Evolutionary conservation across 768 basidiomycete genomes (phyloP), one percentile per base, ranked within the genome.

Genomic region (Russula ochroleuca): DNA sequence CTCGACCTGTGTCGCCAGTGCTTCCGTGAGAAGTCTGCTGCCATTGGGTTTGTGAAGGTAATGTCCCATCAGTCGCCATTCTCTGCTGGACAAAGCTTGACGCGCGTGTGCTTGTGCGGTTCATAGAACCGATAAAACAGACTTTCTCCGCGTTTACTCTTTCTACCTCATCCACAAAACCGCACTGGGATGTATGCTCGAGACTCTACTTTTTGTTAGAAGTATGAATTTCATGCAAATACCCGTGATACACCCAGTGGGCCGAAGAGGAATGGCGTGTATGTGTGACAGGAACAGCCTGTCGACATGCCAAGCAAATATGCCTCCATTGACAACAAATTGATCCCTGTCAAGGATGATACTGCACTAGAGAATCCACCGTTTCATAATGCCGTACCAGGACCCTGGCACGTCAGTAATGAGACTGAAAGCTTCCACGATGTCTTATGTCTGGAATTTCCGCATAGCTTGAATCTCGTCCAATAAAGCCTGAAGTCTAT

Each of bases 1-100:
- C 86, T 96, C 70, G 93, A 96, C 80, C 88, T 97, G 71, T 97
- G 94, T 80, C 91, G 94, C 78, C 94, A 97, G 78, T 97, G 94
- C 80, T 97, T 96, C 90, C 90, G 94, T 71, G 94, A 97, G 81
- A 94, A 94, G 80, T 83, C 92, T 57, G 83, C 87, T 70, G 88
- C 90, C 65, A 97, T 97, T 71, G 94, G 94, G 65, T 97, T 97
- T 82, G 80, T 83, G 74, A 97, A 97, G 91, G 94, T 95, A 69
- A 69, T 81, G 68, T 51, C 52, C 43, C 25, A 5, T 38, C 8
- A n/a, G 41, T 10, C 60, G 2, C 52, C 33, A 21, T 47, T n/a
- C n/a, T 35, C 21, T 49, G 35, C 31, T 58, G 17, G 19, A 41
- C 47, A 33, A 17, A 11, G 37, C 14, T 11, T 35, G 6, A 51